Conservation (phyloP, 495 filamentous ascomycete genomes). For the Pyronema omphalodes region DNA sequence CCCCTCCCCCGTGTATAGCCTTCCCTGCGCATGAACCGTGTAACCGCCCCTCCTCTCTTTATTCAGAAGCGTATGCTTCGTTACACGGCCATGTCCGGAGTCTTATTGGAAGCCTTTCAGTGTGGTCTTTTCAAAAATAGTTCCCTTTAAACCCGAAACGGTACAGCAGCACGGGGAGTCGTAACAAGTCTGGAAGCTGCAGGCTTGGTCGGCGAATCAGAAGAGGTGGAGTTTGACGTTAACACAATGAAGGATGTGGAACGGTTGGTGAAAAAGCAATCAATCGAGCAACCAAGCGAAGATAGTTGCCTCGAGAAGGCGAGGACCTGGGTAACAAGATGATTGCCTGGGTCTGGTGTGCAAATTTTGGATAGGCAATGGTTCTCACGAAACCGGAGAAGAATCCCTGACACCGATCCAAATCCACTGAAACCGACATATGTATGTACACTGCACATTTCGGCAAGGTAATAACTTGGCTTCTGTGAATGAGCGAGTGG, state of each 20-base stretch:
- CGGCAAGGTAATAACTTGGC: background rate
- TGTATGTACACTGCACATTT: background rate
- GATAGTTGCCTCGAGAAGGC: background rate
- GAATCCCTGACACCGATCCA: background rate
- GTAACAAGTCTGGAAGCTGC: background rate
- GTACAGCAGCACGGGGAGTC: background rate
- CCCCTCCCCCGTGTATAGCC: background rate
- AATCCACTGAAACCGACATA: background rate
- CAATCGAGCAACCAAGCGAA: background rate
- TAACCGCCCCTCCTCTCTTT: background rate
- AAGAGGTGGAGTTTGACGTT: background rate
- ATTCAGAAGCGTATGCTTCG: too few relatives aligned
- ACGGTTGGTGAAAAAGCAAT: too few relatives aligned
- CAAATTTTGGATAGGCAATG: background rate
- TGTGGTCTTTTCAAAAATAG: background rate
- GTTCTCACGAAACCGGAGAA: background rate
- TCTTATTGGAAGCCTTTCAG: too few relatives aligned
- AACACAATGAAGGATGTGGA: background rate
- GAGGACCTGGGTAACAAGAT: background rate
- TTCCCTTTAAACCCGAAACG: background rate
- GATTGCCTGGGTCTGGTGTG: background rate
- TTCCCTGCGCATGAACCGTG: background rate
- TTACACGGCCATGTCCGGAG: too few relatives aligned
- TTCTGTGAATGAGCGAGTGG: background rate
- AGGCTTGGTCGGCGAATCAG: constrained; percentile 1